Evolutionary conservation across 2,329 filamentous ascomycete genomes (phyloP).

Genomic region (Fusarium chlamydosporum): DNA sequence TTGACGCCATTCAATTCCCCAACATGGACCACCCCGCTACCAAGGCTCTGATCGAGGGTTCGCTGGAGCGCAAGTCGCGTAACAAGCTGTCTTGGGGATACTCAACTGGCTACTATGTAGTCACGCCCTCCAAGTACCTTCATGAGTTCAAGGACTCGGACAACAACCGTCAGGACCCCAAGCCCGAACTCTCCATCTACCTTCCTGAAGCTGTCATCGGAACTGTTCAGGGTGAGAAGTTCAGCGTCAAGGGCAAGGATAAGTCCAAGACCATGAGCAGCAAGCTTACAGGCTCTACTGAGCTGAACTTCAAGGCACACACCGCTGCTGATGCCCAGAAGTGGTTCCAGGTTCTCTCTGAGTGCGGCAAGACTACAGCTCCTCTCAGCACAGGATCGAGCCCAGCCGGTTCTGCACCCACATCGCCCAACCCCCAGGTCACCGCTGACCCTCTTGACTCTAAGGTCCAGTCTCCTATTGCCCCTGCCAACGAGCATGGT

Average conservation of each 20-base stretch:
- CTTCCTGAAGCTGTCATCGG: conserved; percentile 91
- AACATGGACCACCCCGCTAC: conserved; percentile 89
- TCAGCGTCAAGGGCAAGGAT: conserved; percentile 96
- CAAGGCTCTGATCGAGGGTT: conserved; percentile 86
- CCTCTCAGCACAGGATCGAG: conserved; percentile 47
- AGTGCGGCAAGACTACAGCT: conserved; percentile 68
- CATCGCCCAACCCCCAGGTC: conserved; percentile 47
- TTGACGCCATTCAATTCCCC: conserved; percentile 83
- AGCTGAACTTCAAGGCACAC: conserved; percentile 90
- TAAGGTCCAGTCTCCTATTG: conserved; percentile 38
- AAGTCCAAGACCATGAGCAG: conserved; percentile 82
- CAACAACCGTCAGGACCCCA: conserved; percentile 76
- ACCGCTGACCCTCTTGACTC: conserved; percentile 34
- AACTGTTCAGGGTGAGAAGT: conserved; percentile 80
- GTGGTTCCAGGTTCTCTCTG: conserved; percentile 83
- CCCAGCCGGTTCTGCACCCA: conserved; percentile 50
- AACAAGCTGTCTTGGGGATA: conserved; percentile 85
- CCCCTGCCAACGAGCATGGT: conserved; percentile 52
- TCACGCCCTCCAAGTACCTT: conserved; percentile 88
- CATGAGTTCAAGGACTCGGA: conserved; percentile 98
- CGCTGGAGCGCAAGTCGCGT: conserved; percentile 89
- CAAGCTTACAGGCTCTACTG: conserved; percentile 83
- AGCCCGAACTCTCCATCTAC: conserved; percentile 90
- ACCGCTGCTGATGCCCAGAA: conserved; percentile 83
- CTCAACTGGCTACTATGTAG: conserved; percentile 87